These are phyloP conservation scores for Jasminum sambac DNA, from an alignment of 257 asterid genomes.

Conservation along the genomic window DNA sequence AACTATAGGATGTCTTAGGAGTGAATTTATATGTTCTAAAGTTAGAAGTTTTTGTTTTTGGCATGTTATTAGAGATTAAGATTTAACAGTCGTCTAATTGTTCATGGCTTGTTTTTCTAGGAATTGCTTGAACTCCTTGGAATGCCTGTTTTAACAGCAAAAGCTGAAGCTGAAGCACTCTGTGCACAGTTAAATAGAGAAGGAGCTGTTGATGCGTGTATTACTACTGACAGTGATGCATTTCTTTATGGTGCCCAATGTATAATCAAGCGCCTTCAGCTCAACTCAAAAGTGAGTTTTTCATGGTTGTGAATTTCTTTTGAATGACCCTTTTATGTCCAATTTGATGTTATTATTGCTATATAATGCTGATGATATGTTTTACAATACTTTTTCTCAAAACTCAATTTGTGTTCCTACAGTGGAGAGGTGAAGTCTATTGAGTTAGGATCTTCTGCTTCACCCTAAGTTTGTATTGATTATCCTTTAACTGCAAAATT, in stretches of 20 bases:
- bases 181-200: slow-evolving; percentile 86
- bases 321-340: slow-evolving; percentile 8
- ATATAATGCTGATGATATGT: slow-evolving; percentile 1
- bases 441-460: not conserved
- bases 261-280: slow-evolving; percentile 68
- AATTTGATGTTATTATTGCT: not conserved
- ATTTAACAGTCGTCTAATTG: slow-evolving; percentile 21
- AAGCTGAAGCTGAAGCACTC: slow-evolving; percentile 96
- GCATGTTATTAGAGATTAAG: slow-evolving; percentile 1
- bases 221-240: slow-evolving; percentile 92
- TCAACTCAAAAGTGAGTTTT: slow-evolving; percentile 67
- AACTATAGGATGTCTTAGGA: not conserved
- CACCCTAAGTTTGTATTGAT: not conserved
- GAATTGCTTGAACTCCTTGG: slow-evolving; percentile 91
- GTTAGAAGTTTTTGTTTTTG: not conserved
- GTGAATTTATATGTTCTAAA: slow-evolving; percentile 3
- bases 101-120: slow-evolving; percentile 38
- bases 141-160: slow-evolving; percentile 79
- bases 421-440: slow-evolving; percentile 5
- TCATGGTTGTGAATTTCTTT: slow-evolving; percentile 7
- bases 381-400: not conserved
- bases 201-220: slow-evolving; percentile 87
- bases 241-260: slow-evolving; percentile 86
- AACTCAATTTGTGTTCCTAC: too few relatives aligned
- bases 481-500: not conserved